Percentiles rank a stretch among this genome's conserved stretches.
Evolutionary conservation across 2,329 filamentous ascomycete genomes (phyloP).

Genomic region (Fusarium sp.): DNA sequence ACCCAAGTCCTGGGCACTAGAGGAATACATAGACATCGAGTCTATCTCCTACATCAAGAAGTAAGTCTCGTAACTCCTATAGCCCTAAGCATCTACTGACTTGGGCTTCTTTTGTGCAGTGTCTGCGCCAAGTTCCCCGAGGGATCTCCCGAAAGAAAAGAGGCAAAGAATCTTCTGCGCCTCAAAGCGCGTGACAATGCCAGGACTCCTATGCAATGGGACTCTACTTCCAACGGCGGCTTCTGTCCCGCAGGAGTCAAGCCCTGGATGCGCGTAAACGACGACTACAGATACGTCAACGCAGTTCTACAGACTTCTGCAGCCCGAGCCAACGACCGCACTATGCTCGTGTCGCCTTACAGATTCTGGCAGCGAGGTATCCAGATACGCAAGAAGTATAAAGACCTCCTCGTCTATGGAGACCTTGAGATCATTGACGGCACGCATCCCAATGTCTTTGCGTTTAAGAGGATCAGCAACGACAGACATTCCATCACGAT

Average conservation of each 20-base stretch:
- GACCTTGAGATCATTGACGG: conserved; percentile 42
- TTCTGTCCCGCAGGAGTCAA: conserved; percentile 50
- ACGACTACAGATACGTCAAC: conserved; percentile 56
- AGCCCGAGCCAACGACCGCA: conserved; percentile 10
- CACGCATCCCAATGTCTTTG: conserved; percentile 38
- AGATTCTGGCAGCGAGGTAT: conserved; percentile 46
- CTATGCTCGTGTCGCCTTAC: conserved; percentile 42
- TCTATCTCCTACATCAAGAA: conserved; percentile 41
- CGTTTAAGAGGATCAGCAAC: conserved; percentile 42
- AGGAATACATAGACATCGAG: conserved; percentile 60
- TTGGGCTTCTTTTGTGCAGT: neutral
- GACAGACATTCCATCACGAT: conserved; percentile 40
- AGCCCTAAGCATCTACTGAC: neutral
- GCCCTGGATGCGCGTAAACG: conserved; percentile 49
- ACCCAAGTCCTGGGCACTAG: conserved; percentile 64
- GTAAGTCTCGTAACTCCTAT: neutral
- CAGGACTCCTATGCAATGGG: conserved; percentile 73
- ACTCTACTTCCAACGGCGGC: conserved; percentile 44
- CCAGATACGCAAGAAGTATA: conserved; percentile 42
- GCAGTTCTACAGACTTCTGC: conserved; percentile 63
- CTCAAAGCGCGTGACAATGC: conserved; percentile 66
- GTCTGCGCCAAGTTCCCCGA: neutral
- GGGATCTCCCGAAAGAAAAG: conserved; percentile 41
- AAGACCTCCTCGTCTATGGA: conserved; percentile 47
- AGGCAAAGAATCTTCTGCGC: conserved; percentile 44